A percentile compares a stretch with the other conserved stretches of the same genome.
These are phyloP conservation scores for Pythium grandisporangium DNA, from an alignment of 352 stramenopile species.

Conservation along the genomic window DNA sequence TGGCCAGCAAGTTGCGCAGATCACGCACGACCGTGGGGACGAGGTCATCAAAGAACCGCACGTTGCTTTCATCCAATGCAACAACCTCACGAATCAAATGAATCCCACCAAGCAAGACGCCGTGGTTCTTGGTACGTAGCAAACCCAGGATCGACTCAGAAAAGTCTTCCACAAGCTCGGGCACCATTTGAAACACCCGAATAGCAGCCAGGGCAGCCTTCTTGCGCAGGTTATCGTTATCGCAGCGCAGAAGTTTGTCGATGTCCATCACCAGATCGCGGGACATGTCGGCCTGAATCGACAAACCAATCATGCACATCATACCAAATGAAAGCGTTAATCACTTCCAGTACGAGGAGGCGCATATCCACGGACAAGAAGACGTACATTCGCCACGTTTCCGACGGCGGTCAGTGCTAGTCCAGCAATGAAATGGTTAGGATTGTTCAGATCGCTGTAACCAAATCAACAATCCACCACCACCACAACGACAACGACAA, in stretches of 20 bases:
- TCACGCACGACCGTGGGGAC: conserved; percentile 72
- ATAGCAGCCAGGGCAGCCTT: conserved; percentile 95
- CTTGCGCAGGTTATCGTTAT: conserved; percentile 96
- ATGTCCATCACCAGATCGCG: conserved; percentile 98
- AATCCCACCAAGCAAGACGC: conserved; percentile 95
- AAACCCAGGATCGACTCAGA: conserved; percentile 92
- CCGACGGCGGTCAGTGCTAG: conserved; percentile 96
- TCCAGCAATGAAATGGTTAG: conserved; percentile 93
- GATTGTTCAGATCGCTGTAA: conserved; percentile 88
- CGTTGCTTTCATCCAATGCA: conserved; percentile 59
- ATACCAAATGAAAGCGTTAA: background rate
- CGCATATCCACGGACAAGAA: too few species aligned
- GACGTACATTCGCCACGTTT: conserved; percentile 93
- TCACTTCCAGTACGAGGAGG: too few species aligned
- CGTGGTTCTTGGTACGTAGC: conserved; percentile 95
- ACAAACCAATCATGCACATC: background rate
- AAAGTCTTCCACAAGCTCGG: conserved; percentile 99
- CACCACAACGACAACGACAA: background rate
- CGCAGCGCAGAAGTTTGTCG: conserved; percentile 88
- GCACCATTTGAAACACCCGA: conserved; percentile 91
- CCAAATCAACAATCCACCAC: background rate
- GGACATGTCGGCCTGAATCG: conserved; percentile 91
- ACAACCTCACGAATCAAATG: conserved; percentile 96
- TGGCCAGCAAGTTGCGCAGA: conserved; percentile 95
- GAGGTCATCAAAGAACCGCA: conserved; percentile 65